A percentile compares a stretch with the other conserved stretches of the same genome.
Conservation (phyloP, 208 protist genomes). For the Trypanosomatidae sp. region DNA sequence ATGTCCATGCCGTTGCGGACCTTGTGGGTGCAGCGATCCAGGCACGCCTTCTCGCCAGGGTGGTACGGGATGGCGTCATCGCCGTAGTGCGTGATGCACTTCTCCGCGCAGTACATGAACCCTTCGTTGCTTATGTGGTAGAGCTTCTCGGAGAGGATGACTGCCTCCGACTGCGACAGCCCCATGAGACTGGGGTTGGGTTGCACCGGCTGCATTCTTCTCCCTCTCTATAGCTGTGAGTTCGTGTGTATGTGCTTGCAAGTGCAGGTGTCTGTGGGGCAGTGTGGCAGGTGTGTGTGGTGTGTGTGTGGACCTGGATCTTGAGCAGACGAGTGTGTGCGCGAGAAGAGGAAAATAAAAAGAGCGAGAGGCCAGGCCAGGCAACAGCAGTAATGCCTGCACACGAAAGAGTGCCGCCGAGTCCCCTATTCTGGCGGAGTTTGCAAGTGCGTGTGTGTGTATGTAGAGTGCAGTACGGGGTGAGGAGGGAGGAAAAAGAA, state of each 20-base stretch:
- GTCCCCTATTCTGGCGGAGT: neutral
- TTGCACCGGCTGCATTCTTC: conserved; percentile 60
- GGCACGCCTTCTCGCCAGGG: conserved; percentile 75
- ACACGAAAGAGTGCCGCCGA: neutral
- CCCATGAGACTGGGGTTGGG: conserved; percentile 50
- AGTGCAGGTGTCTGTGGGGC: neutral
- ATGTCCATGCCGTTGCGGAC: conserved; percentile 62
- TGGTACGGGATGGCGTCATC: conserved; percentile 85
- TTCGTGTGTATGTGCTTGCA: neutral
- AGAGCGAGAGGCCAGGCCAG: too few relatives aligned
- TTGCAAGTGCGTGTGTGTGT: neutral
- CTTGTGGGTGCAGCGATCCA: conserved; percentile 75
- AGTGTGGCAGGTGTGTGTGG: neutral
- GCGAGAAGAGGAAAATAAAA: neutral
- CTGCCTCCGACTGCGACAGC: conserved; percentile 53
- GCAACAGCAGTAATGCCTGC: neutral
- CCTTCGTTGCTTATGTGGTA: conserved; percentile 60
- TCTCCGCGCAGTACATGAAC: conserved; percentile 53
- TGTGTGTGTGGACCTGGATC: neutral
- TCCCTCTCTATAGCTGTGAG: neutral
- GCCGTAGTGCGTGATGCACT: conserved; percentile 77
- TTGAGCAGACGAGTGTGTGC: neutral
- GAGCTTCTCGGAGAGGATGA: conserved; percentile 68
- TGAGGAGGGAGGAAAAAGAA: neutral
- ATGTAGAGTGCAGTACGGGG: neutral